Percentiles rank a stretch among this genome's conserved stretches.
phyloP scores from a whole-genome alignment of 2,329 filamentous ascomycete species.

The Mollisiaceae sp. region DNA sequence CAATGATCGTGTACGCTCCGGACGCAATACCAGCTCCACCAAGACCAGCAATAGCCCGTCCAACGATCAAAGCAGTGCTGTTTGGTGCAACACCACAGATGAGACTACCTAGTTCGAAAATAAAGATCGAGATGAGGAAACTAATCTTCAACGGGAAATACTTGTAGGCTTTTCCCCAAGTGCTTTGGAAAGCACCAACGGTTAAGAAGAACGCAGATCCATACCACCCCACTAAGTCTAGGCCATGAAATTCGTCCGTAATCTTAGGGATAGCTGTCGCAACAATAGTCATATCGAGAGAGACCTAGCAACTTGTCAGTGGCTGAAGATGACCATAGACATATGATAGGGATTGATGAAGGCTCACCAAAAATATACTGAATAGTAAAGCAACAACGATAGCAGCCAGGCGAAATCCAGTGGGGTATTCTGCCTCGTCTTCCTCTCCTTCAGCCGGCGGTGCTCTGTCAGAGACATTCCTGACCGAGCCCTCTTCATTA shows the following conservation, averaged over 20 bases:
- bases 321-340: not conserved
- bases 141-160: slow-evolving; percentile 34
- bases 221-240: slow-evolving; percentile 9
- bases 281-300: slow-evolving; percentile 56
- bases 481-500: slow-evolving; percentile 26
- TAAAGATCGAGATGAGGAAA: slow-evolving; percentile 34
- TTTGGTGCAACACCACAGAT: slow-evolving; percentile 37
- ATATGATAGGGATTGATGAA: not conserved
- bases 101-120: slow-evolving; percentile 42
- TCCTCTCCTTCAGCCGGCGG: slow-evolving; percentile 15
- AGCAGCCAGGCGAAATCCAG: slow-evolving; percentile 41
- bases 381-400: slow-evolving; percentile 54
- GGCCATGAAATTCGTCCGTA: slow-evolving; percentile 14
- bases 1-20: slow-evolving; percentile 52
- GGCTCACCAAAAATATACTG: slow-evolving; percentile 51
- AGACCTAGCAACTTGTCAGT: slow-evolving; percentile 31
- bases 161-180: slow-evolving; percentile 29
- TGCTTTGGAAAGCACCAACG: slow-evolving; percentile 9
- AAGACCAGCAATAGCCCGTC: slow-evolving; percentile 14
- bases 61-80: slow-evolving; percentile 17
- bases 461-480: slow-evolving; percentile 18
- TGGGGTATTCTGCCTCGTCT: slow-evolving; percentile 37
- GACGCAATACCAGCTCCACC: slow-evolving; percentile 44
- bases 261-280: slow-evolving; percentile 39
- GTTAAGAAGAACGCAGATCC: slow-evolving; percentile 14